Evolutionary conservation across 164 flowering plant species (phyloP).

Genomic region (Liriodendron chinense): DNA sequence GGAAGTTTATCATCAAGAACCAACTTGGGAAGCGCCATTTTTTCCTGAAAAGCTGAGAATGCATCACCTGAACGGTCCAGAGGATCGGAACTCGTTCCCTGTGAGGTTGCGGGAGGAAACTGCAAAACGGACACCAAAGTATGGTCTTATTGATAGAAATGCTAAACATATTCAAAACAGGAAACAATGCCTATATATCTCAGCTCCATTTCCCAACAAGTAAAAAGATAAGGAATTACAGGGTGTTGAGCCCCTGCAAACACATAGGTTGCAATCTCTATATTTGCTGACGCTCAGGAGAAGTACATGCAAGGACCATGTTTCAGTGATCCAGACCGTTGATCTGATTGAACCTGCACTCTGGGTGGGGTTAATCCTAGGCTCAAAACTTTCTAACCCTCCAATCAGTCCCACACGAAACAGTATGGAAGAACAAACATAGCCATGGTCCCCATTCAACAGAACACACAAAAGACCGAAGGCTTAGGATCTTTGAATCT

Average conservation of each 20-base stretch:
- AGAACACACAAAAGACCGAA: neutral
- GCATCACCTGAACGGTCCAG: conserved; percentile 31
- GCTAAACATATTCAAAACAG: neutral
- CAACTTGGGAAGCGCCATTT: conserved; percentile 42
- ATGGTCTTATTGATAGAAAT: neutral
- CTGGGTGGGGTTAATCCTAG: too few relatives aligned
- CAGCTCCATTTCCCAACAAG: neutral
- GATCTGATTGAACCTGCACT: too few relatives aligned
- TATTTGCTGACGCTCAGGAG: too few relatives aligned
- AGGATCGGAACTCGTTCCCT: conserved; percentile 35
- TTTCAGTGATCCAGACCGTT: too few relatives aligned
- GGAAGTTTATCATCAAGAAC: conserved; percentile 54
- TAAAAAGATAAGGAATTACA: neutral
- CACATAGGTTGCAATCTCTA: neutral
- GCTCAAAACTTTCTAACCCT: too few relatives aligned
- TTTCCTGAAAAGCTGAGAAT: conserved; percentile 54
- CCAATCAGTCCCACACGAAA: neutral
- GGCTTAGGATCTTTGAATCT: neutral
- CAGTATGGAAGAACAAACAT: neutral
- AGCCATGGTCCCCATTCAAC: neutral
- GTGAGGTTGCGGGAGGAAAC: conserved; percentile 36
- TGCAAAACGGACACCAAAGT: conserved; percentile 38
- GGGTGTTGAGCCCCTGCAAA: neutral
- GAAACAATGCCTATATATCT: neutral
- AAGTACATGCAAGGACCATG: too few relatives aligned